Base-by-base conservation (phyloP, 2,329 filamentous ascomycete species). In the Aspergillus aculeatus region DNA sequence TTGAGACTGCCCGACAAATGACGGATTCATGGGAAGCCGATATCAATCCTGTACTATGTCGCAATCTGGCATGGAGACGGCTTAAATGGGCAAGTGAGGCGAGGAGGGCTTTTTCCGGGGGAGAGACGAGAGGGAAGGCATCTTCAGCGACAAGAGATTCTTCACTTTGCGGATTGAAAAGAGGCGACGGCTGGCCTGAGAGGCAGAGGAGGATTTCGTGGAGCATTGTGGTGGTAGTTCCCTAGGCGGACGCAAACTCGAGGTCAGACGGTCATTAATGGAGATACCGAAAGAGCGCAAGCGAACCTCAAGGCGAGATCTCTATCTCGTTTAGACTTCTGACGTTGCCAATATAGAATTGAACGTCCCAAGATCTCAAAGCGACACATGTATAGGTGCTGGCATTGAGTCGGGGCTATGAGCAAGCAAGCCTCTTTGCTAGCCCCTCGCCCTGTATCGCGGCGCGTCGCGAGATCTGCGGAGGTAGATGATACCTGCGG, bases 121-220 rank as follows among this genome's bases (percentile, higher is more conserved):
- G 89, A 50, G 92, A 91, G 32, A 87, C 78, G 55, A 85, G 75
- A 29, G 80, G 75, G 61, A 81, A 78, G 62, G 79, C 74, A 64
- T 78, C 67, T 61, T 75, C 73, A 76, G 89, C 75, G 71, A 83
- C 73, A 68, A 80, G 74, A 69, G 76, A 71, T 79, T 73, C 65
- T 79, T 80, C 69, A 68, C 81, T 76, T 69, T 77, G 71, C 68
- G 77, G 65, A 74, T 85, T 84, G 80, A 97, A 90, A 73, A 98
- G 86, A 67, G 92, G 89, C 65, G 94, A 97, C 65, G 91, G 89
- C 79, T 98, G 91, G 67, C 95, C 94, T 70, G 93, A 96, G 77
- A 98, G 88, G 76, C 93, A 94, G 77, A 99, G 89, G 77, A 98
- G 87, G 80, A 99, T 92, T 83, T 99, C 95, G 85, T 98, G 95